Evolutionary conservation across 2,329 filamentous ascomycete genomes (phyloP), one percentile per base, ranked within the genome.

Genomic region (Epichloe elymi): DNA sequence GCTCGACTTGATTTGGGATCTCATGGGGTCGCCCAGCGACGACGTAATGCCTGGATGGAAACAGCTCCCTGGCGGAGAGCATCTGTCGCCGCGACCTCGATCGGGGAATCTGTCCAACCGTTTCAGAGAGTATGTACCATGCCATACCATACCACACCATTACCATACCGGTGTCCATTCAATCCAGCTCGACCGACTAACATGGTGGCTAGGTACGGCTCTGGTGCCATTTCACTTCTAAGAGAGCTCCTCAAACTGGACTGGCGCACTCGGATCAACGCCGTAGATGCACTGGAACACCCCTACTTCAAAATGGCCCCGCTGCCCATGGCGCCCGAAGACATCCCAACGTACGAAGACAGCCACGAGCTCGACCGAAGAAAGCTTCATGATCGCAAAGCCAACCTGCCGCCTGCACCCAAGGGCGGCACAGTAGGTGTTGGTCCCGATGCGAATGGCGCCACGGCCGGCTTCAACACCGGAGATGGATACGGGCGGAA

Each of bases 291-390:
- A 1, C 72, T 98, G 20, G 79, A 94, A 56, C 93, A 98, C 61
- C 82, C 88, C 1, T 98, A 96, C 67, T 97, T 98, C 71, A 83
- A 80, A 55, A 85, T 80, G 51, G 68, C 78, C 1, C 93, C 93
- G 4, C 73, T 85, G 4, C 93, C 93, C 8, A 82, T 90, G 39
- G 79, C 79, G 51, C 88, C 93, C 1, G 83, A 85, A 56, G 89
- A 97, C 48, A 78, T 98, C n/a, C 93, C 93, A 2, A 78, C 73
- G 15, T 97, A 95, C 61, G 88, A 95, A 63, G 91, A 96, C 61
- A 95, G 89, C 43, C 93, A 98, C 67, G 93, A 98, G 67, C 74
- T 97, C n/a, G 93, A 98, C 64, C 80, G 91, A 48, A 82, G 89
- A 64, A 94, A 91, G 67, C 91, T 89, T 59, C 85, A 94, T 57